Evolutionary conservation across 2,329 filamentous ascomycete species (phyloP).

Genomic region (Cytospora chrysosperma): DNA sequence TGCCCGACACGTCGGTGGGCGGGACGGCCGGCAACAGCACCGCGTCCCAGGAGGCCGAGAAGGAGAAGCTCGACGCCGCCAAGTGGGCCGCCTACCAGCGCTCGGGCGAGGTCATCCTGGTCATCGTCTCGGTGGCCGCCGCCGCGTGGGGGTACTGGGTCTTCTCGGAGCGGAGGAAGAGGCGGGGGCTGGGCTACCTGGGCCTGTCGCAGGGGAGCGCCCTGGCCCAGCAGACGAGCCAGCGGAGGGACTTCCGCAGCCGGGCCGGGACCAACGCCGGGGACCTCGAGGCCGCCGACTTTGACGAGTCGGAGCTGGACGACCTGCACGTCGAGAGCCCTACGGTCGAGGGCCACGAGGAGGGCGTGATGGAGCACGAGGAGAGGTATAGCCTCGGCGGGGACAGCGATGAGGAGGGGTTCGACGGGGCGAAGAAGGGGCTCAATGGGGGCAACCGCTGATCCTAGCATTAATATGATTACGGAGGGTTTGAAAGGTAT

Average conservation of each 20-base stretch:
- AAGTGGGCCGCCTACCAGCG: conserved; percentile 88
- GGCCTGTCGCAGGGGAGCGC: conserved; percentile 40
- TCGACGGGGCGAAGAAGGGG: conserved; percentile 30
- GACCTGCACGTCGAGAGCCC: conserved; percentile 56
- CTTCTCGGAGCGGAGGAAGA: conserved; percentile 60
- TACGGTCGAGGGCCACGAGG: conserved; percentile 35
- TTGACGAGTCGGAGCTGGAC: conserved; percentile 65
- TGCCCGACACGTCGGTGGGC: conserved; percentile 73
- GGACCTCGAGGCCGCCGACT: conserved; percentile 63
- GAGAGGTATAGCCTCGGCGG: conserved; percentile 58
- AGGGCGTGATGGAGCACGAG: conserved; percentile 32
- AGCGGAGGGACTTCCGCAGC: conserved; percentile 40
- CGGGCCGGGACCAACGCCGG: conserved; percentile 41
- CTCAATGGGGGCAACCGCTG: conserved; percentile 17
- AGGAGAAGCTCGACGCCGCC: conserved; percentile 74
- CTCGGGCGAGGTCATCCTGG: conserved; percentile 80
- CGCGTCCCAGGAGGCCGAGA: conserved; percentile 63
- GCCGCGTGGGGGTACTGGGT: conserved; percentile 71
- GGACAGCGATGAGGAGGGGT: conserved; percentile 54
- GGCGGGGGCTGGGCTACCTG: conserved; percentile 48
- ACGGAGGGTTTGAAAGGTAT: background rate
- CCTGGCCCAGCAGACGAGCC: conserved; percentile 39
- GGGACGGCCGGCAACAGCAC: conserved; percentile 60
- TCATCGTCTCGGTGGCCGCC: conserved; percentile 75
- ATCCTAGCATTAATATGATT: background rate